Conservation (phyloP, 176 grass and related monocot genomes). For the Musa beccarii region DNA sequence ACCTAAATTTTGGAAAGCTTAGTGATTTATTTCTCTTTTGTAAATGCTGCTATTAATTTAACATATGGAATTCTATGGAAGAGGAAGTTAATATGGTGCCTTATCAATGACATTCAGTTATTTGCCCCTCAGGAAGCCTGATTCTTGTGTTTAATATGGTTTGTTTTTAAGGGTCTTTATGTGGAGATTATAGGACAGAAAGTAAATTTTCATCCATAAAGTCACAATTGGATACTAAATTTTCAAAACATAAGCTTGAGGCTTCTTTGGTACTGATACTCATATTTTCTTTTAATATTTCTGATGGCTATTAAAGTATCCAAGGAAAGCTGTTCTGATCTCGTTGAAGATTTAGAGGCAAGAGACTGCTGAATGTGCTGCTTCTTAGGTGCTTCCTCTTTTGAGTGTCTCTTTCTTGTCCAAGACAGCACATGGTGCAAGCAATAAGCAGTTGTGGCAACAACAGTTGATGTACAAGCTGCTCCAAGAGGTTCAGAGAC, state of each 20-base stretch:
- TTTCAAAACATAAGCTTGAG: background rate
- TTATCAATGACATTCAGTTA: background rate
- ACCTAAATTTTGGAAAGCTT: too few species aligned
- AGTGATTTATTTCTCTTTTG: too few species aligned
- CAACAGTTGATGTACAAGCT: slow-evolving; percentile 84
- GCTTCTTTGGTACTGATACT: background rate
- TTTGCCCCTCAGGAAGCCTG: background rate
- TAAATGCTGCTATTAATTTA: too few species aligned
- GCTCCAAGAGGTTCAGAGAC: slow-evolving; percentile 72
- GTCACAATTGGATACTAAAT: background rate
- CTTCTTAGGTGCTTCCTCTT: slow-evolving; percentile 1
- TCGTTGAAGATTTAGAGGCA: too few species aligned
- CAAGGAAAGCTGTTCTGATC: background rate
- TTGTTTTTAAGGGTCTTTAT: background rate
- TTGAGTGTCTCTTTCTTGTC: background rate
- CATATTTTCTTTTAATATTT: background rate
- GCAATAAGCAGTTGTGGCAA: slow-evolving; percentile 60
- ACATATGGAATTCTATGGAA: background rate
- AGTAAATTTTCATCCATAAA: background rate
- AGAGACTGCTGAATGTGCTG: background rate
- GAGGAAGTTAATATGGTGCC: background rate
- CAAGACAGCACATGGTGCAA: background rate
- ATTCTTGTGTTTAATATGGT: background rate
- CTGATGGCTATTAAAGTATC: background rate
- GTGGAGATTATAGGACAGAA: background rate